Conservation (phyloP, 2,329 filamentous ascomycete genomes). For the Ophiostoma himal-ulmi region DNA sequence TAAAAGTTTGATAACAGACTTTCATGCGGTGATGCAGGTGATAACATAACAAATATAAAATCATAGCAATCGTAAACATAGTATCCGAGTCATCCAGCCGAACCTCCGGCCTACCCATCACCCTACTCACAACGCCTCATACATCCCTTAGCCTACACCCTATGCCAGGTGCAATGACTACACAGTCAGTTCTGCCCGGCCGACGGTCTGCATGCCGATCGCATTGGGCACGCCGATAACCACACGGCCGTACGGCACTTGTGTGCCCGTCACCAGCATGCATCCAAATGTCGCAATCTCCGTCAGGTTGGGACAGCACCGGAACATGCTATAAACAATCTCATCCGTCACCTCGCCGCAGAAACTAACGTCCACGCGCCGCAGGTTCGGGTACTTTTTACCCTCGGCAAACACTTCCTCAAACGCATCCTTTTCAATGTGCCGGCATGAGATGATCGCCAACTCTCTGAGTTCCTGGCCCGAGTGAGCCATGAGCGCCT, state of each 20-base stretch:
- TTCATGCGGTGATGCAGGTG: not conserved
- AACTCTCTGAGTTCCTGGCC: conserved; percentile 59
- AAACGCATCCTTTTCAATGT: conserved; percentile 68
- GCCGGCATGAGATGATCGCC: conserved; percentile 77
- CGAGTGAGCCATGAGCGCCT: conserved; percentile 78
- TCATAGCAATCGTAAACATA: not conserved
- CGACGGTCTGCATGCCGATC: conserved; percentile 55
- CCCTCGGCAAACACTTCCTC: conserved; percentile 62
- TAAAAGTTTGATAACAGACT: not conserved
- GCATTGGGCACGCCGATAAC: conserved; percentile 55
- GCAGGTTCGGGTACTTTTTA: conserved; percentile 60
- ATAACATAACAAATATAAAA: not conserved
- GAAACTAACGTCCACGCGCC: conserved; percentile 72
- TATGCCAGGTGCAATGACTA: not conserved
- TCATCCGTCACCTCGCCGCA: conserved; percentile 62
- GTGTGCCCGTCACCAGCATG: conserved; percentile 53
- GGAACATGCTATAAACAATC: conserved; percentile 58
- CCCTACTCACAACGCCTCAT: not conserved
- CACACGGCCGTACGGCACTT: conserved; percentile 50
- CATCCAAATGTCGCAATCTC: conserved; percentile 60
- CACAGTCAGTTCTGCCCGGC: conserved; percentile 27
- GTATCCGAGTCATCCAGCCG: not conserved
- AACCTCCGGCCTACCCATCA: not conserved
- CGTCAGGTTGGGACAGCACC: conserved; percentile 54
- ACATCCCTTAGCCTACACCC: not conserved